A percentile compares a stretch with the other conserved stretches of the same genome.
phyloP scores from a whole-genome alignment of 768 basidiomycete species.

The Russula brevipes region DNA sequence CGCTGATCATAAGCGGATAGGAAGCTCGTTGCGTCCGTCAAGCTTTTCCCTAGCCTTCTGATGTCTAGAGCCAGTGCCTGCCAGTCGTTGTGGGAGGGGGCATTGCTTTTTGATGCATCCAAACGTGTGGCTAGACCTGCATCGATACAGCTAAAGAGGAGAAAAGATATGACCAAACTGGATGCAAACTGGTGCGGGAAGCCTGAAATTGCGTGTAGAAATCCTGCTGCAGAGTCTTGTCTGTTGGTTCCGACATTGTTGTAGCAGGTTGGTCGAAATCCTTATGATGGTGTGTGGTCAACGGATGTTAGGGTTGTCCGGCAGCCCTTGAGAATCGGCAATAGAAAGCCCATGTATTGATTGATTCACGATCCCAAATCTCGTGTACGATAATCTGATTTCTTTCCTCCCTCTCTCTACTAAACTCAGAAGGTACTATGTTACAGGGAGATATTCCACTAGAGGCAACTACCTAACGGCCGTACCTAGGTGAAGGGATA shows the following conservation, averaged over 20 bases:
- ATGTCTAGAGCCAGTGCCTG: conserved; percentile 28
- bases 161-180: conserved; percentile 2
- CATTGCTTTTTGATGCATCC: conserved; percentile 35
- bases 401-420: background rate
- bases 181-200: conserved; percentile 45
- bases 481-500: conserved; percentile 34
- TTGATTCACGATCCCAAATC: background rate
- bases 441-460: conserved; percentile 13
- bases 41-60: conserved; percentile 54
- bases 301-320: background rate
- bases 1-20: conserved; percentile 72
- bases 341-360: background rate
- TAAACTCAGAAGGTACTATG: background rate
- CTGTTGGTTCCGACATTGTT: conserved; percentile 29
- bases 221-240: conserved; percentile 43
- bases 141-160: background rate
- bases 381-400: background rate
- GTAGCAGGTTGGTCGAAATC: conserved; percentile 17
- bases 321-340: no score
- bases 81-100: conserved; percentile 26
- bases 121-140: conserved; percentile 49
- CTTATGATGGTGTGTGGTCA: background rate
- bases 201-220: conserved; percentile 50
- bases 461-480: conserved; percentile 32
- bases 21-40: conserved; percentile 58